Percentiles rank a stretch among this genome's conserved stretches.
phyloP scores from a whole-genome alignment of 169 alveolate genomes.

The Fabrea salina region DNA sequence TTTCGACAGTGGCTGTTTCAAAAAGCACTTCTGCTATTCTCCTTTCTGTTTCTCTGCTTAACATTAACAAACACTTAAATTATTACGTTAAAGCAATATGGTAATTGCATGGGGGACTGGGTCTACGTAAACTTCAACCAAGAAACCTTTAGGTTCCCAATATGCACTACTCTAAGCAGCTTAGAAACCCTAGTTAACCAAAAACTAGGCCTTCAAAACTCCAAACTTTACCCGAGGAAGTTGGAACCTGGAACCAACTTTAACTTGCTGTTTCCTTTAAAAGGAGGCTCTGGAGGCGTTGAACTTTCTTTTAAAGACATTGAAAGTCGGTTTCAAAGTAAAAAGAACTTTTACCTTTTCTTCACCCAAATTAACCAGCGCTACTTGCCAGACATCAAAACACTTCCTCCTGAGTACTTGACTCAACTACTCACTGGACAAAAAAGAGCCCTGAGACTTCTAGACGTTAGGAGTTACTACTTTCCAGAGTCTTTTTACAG shows the following conservation, averaged over 20 bases:
- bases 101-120: no score
- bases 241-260: no score
- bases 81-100: background rate
- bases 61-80: background rate
- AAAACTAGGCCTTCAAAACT: no score
- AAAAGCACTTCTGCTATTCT: constrained; percentile 17
- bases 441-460: background rate
- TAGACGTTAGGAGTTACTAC: background rate
- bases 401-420: background rate
- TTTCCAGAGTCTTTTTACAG: background rate
- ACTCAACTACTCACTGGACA: constrained; percentile 11
- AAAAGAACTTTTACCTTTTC: background rate
- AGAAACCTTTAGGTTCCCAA: no score
- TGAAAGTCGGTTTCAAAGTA: background rate
- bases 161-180: no score
- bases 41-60: constrained; percentile 33
- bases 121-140: no score
- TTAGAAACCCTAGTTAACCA: no score
- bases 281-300: no score
- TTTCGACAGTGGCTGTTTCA: constrained; percentile 29
- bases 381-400: background rate
- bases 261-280: no score
- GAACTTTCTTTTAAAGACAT: background rate
- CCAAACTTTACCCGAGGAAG: no score
- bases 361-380: constrained; percentile 15